Conservation (phyloP, 495 filamentous ascomycete genomes). For the Echria macrotheca region DNA sequence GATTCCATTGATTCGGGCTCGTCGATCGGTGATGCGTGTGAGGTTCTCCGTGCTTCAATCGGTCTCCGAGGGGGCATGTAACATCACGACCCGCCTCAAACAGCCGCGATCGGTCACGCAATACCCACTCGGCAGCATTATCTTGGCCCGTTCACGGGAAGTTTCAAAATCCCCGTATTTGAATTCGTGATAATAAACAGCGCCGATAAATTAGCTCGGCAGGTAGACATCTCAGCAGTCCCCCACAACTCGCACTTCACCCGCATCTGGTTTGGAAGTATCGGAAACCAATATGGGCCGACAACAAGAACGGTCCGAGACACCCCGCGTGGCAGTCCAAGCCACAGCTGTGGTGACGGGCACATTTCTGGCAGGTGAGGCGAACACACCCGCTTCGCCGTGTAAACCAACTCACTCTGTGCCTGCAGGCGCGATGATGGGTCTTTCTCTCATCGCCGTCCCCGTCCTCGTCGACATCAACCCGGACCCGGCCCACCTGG, state of each 20-base stretch:
- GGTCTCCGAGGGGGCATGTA: not conserved
- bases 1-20: too few relatives aligned
- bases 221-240: too few relatives aligned
- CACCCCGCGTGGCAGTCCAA: not conserved
- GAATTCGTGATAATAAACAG: not conserved
- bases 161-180: too few relatives aligned
- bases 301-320: not conserved
- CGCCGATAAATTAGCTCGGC: not conserved
- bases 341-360: not conserved
- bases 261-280: not conserved
- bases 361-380: not conserved
- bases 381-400: not conserved
- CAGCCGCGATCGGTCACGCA: not conserved
- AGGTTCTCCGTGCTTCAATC: not conserved
- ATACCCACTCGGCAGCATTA: not conserved
- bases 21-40: too few relatives aligned
- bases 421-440: not conserved
- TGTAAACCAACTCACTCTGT: not conserved
- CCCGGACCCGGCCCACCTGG: not conserved
- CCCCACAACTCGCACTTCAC: not conserved
- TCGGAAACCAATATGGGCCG: not conserved
- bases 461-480: not conserved
- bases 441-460: not conserved
- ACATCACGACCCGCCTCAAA: not conserved
- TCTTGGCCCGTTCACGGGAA: not conserved